Evolutionary conservation across 2,329 filamentous ascomycete species (phyloP), one percentile per base, ranked within the genome.

Genomic region (Colletotrichum spaethianum): DNA sequence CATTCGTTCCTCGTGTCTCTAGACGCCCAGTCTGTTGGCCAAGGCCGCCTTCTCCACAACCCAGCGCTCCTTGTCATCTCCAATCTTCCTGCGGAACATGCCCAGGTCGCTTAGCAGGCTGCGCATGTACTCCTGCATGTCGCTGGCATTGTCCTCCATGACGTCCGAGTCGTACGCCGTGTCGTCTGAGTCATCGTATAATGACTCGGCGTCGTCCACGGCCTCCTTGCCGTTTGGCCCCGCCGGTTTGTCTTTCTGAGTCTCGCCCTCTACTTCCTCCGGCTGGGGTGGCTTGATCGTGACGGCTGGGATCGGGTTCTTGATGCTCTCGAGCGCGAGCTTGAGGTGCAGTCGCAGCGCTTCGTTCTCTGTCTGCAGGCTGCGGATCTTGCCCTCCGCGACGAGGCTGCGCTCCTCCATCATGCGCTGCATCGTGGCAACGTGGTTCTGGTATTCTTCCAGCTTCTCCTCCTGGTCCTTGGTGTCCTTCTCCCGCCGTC

Each of bases 401-500:
- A 98, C 93, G 81, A 97, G 93, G 72, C 93, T 91, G 74, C 92
- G 93, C 84, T 99, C 96, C 81, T 98, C 95, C 95, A 98, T 98
- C 82, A 97, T 90, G 72, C 95, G 92, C 82, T 98, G 95, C 93
- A 99, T 95, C 68, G 93, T 90, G 59, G 91, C 88, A 23, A 99
- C 96, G 78, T 95, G 93, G 75, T 92, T 91, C 84, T 99, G 96
- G 82, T 98, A 99, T 81, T 98, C 95, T 77, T 98, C 96, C 31
- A 99, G 86, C 76, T 92, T 93, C 80, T 96, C 94, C 74, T 95
- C 94, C 75, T 94, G 92, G 46, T 92, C 88, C 77, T 92, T 90
- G 67, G 91, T 93, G 77, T 95, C 94, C 80, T 94, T 92, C 82
- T 96, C 94, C 63, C 88, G 90, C 76, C 87, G 90, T 74, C 86